Evolutionary conservation across 352 stramenopile species (phyloP).

Genomic region (Elongisporangium senticosum): DNA sequence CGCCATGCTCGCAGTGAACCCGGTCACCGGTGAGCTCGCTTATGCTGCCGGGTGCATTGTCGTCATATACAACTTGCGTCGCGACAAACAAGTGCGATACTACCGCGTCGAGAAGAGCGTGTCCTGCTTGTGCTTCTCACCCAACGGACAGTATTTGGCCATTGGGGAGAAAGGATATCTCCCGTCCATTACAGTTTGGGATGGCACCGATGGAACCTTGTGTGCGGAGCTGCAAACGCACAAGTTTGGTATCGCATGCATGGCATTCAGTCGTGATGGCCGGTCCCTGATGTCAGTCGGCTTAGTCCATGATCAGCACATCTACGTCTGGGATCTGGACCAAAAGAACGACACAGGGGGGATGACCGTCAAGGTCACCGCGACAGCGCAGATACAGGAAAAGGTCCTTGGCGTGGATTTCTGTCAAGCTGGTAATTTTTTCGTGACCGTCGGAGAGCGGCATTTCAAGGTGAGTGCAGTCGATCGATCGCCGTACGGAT

Average conservation of each 20-base stretch:
- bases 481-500: neutral
- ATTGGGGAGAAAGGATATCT: constrained; percentile 86
- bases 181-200: constrained; percentile 85
- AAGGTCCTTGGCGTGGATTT: constrained; percentile 75
- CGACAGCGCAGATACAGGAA: constrained; percentile 45
- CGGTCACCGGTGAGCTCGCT: constrained; percentile 72
- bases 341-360: constrained; percentile 9
- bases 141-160: constrained; percentile 75
- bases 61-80: constrained; percentile 84
- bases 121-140: constrained; percentile 78
- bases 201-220: constrained; percentile 66
- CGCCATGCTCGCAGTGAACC: constrained; percentile 68
- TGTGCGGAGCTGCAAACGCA: constrained; percentile 79
- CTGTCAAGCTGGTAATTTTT: constrained; percentile 62
- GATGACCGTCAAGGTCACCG: constrained; percentile 32
- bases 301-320: constrained; percentile 77
- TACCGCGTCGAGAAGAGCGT: constrained; percentile 85
- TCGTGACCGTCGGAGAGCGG: constrained; percentile 78
- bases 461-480: constrained; percentile 55
- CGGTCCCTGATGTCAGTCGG: constrained; percentile 60
- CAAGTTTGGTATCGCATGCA: constrained; percentile 75
- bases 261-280: constrained; percentile 71
- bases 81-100: constrained; percentile 86
- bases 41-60: constrained; percentile 86
- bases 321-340: constrained; percentile 69